Percentiles rank a stretch among this genome's conserved stretches.
Conservation (phyloP, 2,329 filamentous ascomycete species). For the Boeremia lycopersici region DNA sequence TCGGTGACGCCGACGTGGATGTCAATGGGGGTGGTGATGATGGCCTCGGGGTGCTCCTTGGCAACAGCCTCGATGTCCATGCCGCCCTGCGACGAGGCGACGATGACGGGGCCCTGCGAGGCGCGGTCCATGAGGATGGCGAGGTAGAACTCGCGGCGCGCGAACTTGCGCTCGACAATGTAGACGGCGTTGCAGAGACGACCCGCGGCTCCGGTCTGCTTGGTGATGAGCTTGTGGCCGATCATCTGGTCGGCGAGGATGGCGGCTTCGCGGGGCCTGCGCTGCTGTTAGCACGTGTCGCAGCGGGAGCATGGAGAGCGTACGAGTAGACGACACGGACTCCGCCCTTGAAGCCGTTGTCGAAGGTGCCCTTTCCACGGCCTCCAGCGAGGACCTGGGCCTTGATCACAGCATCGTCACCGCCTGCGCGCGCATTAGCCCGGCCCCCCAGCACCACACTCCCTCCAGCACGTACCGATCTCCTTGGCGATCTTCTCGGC, state of each 20-base stretch:
- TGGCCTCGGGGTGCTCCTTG: constrained; percentile 96
- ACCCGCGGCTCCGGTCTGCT: constrained; percentile 94
- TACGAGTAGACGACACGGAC: constrained; percentile 98
- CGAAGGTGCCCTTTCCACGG: constrained; percentile 95
- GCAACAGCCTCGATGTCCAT: constrained; percentile 99
- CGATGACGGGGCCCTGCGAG: constrained; percentile 90
- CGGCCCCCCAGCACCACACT: constrained; percentile 21
- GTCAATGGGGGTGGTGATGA: constrained; percentile 90
- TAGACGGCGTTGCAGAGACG: constrained; percentile 97
- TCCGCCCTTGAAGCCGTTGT: constrained; percentile 98
- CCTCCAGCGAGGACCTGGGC: constrained; percentile 97
- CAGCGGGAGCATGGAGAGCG: constrained; percentile 34
- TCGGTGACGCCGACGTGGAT: constrained; percentile 96
- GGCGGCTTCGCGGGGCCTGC: constrained; percentile 81
- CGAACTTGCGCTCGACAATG: constrained; percentile 99
- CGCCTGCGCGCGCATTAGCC: constrained; percentile 55
- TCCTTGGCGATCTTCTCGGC: constrained; percentile 89
- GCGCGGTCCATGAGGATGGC: constrained; percentile 97
- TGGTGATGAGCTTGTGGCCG: constrained; percentile 98
- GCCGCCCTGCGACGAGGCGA: constrained; percentile 96
- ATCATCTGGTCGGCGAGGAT: constrained; percentile 99
- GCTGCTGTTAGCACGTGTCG: constrained; percentile 19
- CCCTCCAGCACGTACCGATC: constrained; percentile 65
- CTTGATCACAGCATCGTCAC: constrained; percentile 99
- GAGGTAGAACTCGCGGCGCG: constrained; percentile 97